A percentile compares a stretch with the other conserved stretches of the same genome.
phyloP scores from a whole-genome alignment of 768 basidiomycete species.

The Amanita subjunquillea region DNA sequence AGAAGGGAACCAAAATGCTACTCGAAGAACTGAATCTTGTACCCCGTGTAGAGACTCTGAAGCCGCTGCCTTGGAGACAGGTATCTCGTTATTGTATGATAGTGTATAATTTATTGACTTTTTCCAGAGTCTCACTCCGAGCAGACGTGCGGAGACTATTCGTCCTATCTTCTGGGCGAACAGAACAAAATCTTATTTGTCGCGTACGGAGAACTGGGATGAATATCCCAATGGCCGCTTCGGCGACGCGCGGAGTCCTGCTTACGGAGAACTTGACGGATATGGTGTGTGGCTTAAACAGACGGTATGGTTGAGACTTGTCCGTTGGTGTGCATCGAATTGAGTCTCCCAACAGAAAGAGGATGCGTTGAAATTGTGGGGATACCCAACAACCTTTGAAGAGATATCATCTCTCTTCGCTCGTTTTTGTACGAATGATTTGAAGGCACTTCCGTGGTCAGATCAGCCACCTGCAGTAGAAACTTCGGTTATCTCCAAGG shows the following conservation, averaged over 20 bases:
- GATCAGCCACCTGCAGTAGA: constrained; percentile 82
- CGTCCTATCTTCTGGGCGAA: constrained; percentile 99
- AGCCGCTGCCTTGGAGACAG: constrained; percentile 96
- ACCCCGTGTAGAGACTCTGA: constrained; percentile 81
- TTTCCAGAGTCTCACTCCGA: constrained; percentile 79
- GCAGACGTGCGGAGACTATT: constrained; percentile 82
- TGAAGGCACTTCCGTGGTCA: constrained; percentile 88
- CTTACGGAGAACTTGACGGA: constrained; percentile 96
- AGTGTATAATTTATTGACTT: constrained; percentile 8
- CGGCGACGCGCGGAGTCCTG: constrained; percentile 94
- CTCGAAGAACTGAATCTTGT: constrained; percentile 87
- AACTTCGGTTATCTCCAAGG: constrained; percentile 67
- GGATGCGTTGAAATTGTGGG: constrained; percentile 84
- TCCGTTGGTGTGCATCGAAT: background rate
- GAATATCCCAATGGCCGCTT: constrained; percentile 99
- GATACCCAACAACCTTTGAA: constrained; percentile 51
- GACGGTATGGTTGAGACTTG: constrained; percentile 36
- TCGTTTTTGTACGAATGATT: constrained; percentile 67
- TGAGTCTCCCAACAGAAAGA: constrained; percentile 53
- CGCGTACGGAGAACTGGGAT: constrained; percentile 98
- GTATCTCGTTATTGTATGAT: constrained; percentile 26
- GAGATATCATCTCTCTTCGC: constrained; percentile 73
- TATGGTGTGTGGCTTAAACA: constrained; percentile 92
- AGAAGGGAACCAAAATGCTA: constrained; percentile 92
- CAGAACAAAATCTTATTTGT: constrained; percentile 87